Percentiles rank a stretch among this genome's conserved stretches.
Evolutionary conservation across 306 rosid genomes (phyloP).

Genomic region (Medicago truncatula): DNA sequence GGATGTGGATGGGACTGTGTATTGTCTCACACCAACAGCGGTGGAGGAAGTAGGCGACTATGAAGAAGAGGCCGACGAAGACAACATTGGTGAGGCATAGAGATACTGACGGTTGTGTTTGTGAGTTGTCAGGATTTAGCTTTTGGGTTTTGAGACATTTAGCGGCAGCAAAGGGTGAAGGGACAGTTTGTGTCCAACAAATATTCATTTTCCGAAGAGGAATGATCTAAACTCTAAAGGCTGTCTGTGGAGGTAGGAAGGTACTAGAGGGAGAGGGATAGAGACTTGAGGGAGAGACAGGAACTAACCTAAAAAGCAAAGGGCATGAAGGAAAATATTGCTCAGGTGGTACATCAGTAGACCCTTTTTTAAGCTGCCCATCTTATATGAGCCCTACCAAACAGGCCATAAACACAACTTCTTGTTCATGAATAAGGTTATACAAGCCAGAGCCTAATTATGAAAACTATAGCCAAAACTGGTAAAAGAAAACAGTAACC

Average conservation of each 20-base stretch:
- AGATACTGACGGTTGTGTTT: background rate
- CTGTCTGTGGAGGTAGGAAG: too few species aligned
- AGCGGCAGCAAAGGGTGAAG: background rate
- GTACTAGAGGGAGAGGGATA: too few species aligned
- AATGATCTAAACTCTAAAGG: too few species aligned
- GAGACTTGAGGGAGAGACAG: too few species aligned
- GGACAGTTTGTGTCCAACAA: background rate
- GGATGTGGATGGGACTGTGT: background rate
- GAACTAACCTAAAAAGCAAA: too few species aligned
- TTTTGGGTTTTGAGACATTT: background rate
- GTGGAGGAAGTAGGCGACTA: background rate
- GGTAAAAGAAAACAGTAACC: background rate
- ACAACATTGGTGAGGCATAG: background rate
- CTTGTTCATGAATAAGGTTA: conserved; percentile 11
- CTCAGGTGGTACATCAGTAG: background rate
- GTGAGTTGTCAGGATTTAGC: background rate
- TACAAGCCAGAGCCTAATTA: background rate
- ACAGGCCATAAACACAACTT: background rate
- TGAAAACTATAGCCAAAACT: background rate
- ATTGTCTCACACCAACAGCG: background rate
- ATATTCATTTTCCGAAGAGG: background rate
- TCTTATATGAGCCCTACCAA: background rate
- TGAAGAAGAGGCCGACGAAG: background rate
- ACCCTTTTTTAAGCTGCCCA: background rate
- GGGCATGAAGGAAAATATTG: background rate